phyloP scores from a whole-genome alignment of 305 asterid species.

The Ajuga reptans region DNA sequence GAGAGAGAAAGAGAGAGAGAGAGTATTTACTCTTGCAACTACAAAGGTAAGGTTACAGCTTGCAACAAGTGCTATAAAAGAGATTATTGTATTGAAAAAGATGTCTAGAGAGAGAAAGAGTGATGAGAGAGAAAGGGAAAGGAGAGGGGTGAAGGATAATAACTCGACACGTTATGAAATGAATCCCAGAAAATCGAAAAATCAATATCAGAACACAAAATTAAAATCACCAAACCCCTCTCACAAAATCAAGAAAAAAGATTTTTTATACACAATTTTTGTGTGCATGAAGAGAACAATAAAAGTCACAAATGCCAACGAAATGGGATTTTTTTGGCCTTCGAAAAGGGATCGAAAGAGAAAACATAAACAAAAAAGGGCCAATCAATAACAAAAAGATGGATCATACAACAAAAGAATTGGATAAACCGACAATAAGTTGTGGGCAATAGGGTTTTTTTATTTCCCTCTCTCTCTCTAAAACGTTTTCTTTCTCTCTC shows the following conservation, averaged over 20 bases:
- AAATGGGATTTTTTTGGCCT: conserved; percentile 5
- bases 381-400: conserved; percentile 29
- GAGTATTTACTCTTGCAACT: too few species aligned
- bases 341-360: background rate
- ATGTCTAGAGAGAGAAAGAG: conserved; percentile 13
- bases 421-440: conserved; percentile 21
- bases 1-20: background rate
- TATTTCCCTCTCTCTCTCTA: too few species aligned
- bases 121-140: too few species aligned
- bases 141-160: conserved; percentile 30
- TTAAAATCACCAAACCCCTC: conserved; percentile 24
- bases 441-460: conserved; percentile 26
- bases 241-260: background rate
- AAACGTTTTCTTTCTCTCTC: background rate
- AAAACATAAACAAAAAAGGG: conserved; percentile 3
- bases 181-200: conserved; percentile 25
- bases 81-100: conserved; percentile 18
- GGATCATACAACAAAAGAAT: conserved; percentile 22
- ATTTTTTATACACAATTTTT: background rate
- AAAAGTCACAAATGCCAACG: conserved; percentile 4
- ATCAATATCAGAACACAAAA: background rate
- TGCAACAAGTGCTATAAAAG: background rate
- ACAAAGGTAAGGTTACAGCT: too few species aligned
- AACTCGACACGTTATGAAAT: conserved; percentile 56
- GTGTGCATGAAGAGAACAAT: background rate